Evolutionary conservation across 148 eudicot genomes (phyloP).

Genomic region (Hydrangea macrophylla): DNA sequence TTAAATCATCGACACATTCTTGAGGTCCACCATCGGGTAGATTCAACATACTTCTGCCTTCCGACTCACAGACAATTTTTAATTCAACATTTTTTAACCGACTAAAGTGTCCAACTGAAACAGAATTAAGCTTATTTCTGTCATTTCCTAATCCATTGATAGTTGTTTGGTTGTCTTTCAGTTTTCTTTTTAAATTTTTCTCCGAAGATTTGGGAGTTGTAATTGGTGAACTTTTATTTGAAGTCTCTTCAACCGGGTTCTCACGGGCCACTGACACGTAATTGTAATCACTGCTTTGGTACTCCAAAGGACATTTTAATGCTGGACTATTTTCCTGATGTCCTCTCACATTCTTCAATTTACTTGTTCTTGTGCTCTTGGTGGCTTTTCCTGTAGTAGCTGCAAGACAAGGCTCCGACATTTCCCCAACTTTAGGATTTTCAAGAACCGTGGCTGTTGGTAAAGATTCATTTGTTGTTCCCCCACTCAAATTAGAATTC

Average conservation of each 20-base stretch:
- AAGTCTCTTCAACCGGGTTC: neutral
- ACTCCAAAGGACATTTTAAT: neutral
- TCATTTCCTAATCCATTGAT: neutral
- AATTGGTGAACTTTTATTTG: neutral
- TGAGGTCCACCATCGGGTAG: neutral
- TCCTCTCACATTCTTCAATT: neutral
- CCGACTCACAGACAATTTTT: conserved; percentile 2
- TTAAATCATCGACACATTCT: neutral
- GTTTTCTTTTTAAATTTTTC: neutral
- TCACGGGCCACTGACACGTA: neutral
- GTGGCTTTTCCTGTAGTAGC: too few species aligned
- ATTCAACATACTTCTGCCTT: neutral
- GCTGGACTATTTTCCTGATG: neutral
- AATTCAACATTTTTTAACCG: neutral
- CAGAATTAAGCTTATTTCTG: neutral
- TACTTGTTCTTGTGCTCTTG: too few species aligned
- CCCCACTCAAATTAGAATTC: too few species aligned
- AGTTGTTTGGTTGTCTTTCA: conserved; percentile 1
- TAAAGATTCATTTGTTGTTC: too few species aligned
- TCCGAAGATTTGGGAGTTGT: neutral
- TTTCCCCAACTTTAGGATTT: too few species aligned
- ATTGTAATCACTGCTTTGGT: neutral
- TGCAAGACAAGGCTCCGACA: too few species aligned
- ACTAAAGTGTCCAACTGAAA: neutral
- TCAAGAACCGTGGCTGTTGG: too few species aligned